Percentiles rank a stretch among this genome's conserved stretches.
phyloP scores from a whole-genome alignment of 2,329 filamentous ascomycete genomes.

The Fusarium ambrosium region DNA sequence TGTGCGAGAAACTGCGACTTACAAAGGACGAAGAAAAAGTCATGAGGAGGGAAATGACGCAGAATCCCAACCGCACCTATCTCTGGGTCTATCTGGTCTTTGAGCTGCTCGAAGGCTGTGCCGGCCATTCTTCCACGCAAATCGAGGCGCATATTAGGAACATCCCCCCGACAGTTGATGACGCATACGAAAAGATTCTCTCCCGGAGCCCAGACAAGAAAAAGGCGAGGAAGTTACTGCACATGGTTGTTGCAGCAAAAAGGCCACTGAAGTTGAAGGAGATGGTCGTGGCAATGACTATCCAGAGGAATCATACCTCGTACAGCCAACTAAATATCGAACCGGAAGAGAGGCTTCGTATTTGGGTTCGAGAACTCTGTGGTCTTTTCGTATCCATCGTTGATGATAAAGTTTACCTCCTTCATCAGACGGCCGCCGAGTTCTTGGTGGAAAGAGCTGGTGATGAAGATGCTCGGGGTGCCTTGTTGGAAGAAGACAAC shows the following conservation, averaged over 20 bases:
- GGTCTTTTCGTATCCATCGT: conserved; percentile 49
- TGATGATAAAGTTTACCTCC: conserved; percentile 46
- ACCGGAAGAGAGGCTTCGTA: conserved; percentile 34
- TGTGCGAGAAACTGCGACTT: not conserved
- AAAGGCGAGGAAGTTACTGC: conserved; percentile 35
- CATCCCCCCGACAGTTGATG: conserved; percentile 49
- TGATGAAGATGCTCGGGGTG: not conserved
- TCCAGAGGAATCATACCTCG: conserved; percentile 23
- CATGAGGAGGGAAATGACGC: not conserved
- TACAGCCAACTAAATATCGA: conserved; percentile 41
- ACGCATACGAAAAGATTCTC: conserved; percentile 50
- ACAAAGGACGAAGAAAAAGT: not conserved
- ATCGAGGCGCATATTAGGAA: conserved; percentile 28
- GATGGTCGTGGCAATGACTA: conserved; percentile 47
- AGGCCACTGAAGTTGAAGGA: conserved; percentile 46
- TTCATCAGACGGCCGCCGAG: conserved; percentile 52
- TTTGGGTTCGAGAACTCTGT: conserved; percentile 40
- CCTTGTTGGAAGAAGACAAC: no score
- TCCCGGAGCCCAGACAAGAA: conserved; percentile 24
- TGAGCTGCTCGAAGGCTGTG: conserved; percentile 44
- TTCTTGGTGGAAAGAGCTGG: conserved; percentile 38
- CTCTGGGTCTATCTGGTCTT: conserved; percentile 56
- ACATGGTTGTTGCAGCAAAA: conserved; percentile 45
- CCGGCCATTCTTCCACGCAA: not conserved
- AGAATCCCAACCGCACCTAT: conserved; percentile 52